Base-by-base conservation (phyloP, 148 eudicot genomes). In the Rheum nobile region DNA sequence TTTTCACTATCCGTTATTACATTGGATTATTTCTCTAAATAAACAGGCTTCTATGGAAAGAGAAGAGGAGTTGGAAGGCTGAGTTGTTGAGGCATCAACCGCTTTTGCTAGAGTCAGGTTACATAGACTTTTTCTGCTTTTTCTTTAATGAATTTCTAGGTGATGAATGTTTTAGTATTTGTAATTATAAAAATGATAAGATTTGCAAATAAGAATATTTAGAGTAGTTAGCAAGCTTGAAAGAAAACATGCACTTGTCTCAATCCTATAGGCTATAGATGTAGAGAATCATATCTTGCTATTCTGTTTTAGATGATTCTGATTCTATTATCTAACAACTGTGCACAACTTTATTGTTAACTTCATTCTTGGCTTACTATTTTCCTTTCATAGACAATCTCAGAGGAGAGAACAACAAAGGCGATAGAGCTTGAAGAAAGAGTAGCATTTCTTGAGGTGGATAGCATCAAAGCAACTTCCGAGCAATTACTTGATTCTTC, bases 71-170 rank as follows among this genome's bases (percentile, higher is more conserved):
- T 77, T 95, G 79, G 99, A 95, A 85, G 97, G 89, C 73, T 87
- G 91, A 81, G 92, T 96, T 82, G 77, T 92, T 78, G 97, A 95
- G 73, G 86, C 99, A 32, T 90, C 97, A 50, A 84, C 97, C 72
- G 96, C 96, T 81, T 84, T 95, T 77, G 99, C 92, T 72, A 95
- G 88, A 83, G 83, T 72, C 99, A 95, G 98, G 99, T 95, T 71
- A 52, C 6, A 48, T 73, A 74, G 52, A 52, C 41, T 63, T 78
- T 71, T 68, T 55, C 54, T 65, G 22, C 3, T 12, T 74, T 46
- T 32, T 32, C 5, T 6, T n/a, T 32, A 6, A 17, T 31, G 10
- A 61, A 5, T 13, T 4, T 63, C 32, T 22, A 63, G 4, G 9
- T 26, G 11, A 63, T 63, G 39, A 14, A 16, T 29, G 4, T 12